These are phyloP conservation scores for Zostera marina DNA, from an alignment of 116 monocot species.

Conservation along the genomic window DNA sequence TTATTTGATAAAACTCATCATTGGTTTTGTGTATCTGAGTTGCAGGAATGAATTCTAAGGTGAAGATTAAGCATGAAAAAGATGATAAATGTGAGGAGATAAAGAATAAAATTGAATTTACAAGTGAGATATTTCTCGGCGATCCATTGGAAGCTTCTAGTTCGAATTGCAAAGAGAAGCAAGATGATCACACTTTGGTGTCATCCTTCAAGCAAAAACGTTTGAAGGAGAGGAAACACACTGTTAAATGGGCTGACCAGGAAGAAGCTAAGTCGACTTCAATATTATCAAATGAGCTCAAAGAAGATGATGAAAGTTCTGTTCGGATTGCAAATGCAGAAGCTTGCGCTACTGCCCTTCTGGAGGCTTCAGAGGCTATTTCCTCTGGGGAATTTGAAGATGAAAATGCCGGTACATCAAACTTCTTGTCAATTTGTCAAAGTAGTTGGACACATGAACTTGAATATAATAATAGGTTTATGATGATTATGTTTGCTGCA, in stretches of 20 bases:
- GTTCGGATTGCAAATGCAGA: slow-evolving; percentile 54
- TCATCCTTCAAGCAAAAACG: slow-evolving; percentile 45
- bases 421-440: not conserved
- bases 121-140: slow-evolving; percentile 16
- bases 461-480: not conserved
- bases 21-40: not conserved
- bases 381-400: slow-evolving; percentile 41
- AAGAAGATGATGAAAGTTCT: slow-evolving; percentile 24
- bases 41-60: slow-evolving; percentile 24
- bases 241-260: slow-evolving; percentile 77
- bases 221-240: slow-evolving; percentile 14
- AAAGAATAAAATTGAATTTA: slow-evolving; percentile 13
- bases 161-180: slow-evolving; percentile 5
- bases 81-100: not conserved
- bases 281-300: slow-evolving; percentile 1
- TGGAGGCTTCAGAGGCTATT: slow-evolving; percentile 41
- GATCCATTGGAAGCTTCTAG: slow-evolving; percentile 9
- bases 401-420: slow-evolving; percentile 48
- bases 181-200: slow-evolving; percentile 19
- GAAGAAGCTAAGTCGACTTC: slow-evolving; percentile 1
- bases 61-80: slow-evolving; percentile 1
- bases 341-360: slow-evolving; percentile 63
- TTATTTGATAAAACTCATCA: not conserved
- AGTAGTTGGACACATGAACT: not conserved
- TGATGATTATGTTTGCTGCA: slow-evolving; percentile 5